Evolutionary conservation across 2,329 filamentous ascomycete species (phyloP), one percentile per base, ranked within the genome.

Genomic region (Neofusicoccum sp.): DNA sequence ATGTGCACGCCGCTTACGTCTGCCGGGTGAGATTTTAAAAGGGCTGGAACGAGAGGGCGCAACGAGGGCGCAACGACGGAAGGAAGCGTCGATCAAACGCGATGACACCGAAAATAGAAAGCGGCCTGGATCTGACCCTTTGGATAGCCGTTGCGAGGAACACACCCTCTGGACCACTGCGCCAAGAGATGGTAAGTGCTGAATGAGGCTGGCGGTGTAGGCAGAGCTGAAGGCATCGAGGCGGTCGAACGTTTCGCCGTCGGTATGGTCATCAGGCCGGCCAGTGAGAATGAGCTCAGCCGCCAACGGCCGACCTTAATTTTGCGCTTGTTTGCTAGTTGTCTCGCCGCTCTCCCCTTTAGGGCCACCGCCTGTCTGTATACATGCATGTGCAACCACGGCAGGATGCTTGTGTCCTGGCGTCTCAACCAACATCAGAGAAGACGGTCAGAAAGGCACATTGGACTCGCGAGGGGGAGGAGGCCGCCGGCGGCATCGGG

Each of bases 1-100:
- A 39, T 12, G 28, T 6, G 37, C 34, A 16, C 22, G 54, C 54
- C 54, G 54, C 54, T 58, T 58, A 58, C 54, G 54, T 45, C 33
- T 34, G 41, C 9, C 16, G n/a, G 31, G 54, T 58, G 54, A 58
- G 54, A 58, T 36, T 45, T 45, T 3, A 45, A 45, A 36, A 45
- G 12, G 29, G 28, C 28, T 44, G 4, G 52, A 44, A 33, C 14
- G n/a, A 44, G 39, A 39, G 16, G 28, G 39, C n/a, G 37, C 39
- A n/a, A 22, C 41, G 39, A 39, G 16, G 28, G 39, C n/a, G 37
- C 39, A n/a, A 22, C 41, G 14, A 29, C 29, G 12, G 39, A 56
- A 56, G 52, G 14, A 56, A 56, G 52, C 54, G 41, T 58, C 41
- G 39, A 58, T 58, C 54, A 58, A 47, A 58, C 31, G 8, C 41